Percentiles rank a stretch among this genome's conserved stretches.
Conservation (phyloP, 176 grass and related monocot genomes). For the Poa annua region DNA sequence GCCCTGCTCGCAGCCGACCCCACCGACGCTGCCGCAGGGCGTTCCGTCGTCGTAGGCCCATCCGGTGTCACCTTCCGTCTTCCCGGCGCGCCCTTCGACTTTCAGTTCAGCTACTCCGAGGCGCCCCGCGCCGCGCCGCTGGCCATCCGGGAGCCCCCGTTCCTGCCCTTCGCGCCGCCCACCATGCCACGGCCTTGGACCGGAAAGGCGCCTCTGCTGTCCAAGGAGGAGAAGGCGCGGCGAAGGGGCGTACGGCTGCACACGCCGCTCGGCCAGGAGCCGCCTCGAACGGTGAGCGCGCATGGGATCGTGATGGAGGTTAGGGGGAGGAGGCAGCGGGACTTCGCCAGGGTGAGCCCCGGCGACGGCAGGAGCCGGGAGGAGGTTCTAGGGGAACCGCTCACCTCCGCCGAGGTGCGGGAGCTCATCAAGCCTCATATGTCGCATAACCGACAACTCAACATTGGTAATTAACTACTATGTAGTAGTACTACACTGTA, state of each 20-base stretch:
- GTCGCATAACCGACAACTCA: constrained; percentile 85
- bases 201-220: constrained; percentile 86
- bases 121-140: constrained; percentile 72
- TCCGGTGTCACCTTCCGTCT: constrained; percentile 81
- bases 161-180: constrained; percentile 92
- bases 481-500: constrained; percentile 23
- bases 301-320: constrained; percentile 73
- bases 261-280: constrained; percentile 68
- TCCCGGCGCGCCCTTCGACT: constrained; percentile 87
- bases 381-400: constrained; percentile 79
- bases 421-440: constrained; percentile 72
- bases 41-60: constrained; percentile 68
- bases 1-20: constrained; percentile 60
- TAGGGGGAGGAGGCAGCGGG: constrained; percentile 56
- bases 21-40: constrained; percentile 48
- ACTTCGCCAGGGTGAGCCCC: constrained; percentile 59
- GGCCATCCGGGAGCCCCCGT: constrained; percentile 94
- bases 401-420: constrained; percentile 63
- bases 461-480: constrained; percentile 65
- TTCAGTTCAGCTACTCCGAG: constrained; percentile 98
- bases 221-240: constrained; percentile 93
- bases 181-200: constrained; percentile 98
- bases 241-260: constrained; percentile 72
- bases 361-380: constrained; percentile 68
- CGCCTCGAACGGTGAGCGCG: constrained; percentile 43